A percentile compares a stretch with the other conserved stretches of the same genome.
Conservation (phyloP, 352 stramenopile species). For the Peronospora farinosa region DNA sequence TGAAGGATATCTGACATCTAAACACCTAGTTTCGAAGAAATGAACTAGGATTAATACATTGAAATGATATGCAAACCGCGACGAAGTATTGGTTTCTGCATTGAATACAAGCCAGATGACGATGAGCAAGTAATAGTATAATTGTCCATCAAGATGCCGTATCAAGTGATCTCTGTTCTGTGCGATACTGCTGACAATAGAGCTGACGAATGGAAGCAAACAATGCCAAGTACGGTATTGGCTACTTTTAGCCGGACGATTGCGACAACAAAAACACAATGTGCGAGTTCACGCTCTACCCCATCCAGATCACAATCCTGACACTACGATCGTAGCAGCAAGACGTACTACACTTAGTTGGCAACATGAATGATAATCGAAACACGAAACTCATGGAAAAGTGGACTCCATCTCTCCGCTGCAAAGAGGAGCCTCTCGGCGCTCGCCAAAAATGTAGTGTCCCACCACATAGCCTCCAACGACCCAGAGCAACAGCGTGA, state of each 20-base stretch:
- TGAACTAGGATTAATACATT: too few relatives aligned
- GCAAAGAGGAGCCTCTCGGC: constrained; percentile 35
- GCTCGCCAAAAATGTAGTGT: constrained; percentile 65
- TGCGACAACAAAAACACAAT: constrained; percentile 48
- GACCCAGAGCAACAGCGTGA: constrained; percentile 47
- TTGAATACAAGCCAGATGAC: too few relatives aligned
- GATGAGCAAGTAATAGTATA: too few relatives aligned
- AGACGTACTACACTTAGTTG: constrained; percentile 14
- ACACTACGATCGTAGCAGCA: constrained; percentile 1
- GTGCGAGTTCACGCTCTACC: constrained; percentile 45
- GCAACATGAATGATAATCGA: constrained; percentile 10
- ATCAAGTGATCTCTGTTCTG: too few relatives aligned
- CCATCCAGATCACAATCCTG: background rate
- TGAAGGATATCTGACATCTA: background rate
- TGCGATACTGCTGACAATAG: too few relatives aligned
- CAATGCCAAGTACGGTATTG: constrained; percentile 51
- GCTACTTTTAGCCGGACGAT: constrained; percentile 56
- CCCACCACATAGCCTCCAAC: constrained; percentile 54
- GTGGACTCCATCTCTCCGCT: constrained; percentile 23
- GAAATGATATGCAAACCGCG: too few relatives aligned
- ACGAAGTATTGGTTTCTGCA: too few relatives aligned
- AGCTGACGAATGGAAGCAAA: constrained; percentile 32
- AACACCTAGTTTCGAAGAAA: too few relatives aligned
- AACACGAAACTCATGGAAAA: constrained; percentile 17
- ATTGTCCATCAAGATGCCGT: too few relatives aligned